Percentiles rank a stretch among this genome's conserved stretches.
Conservation (phyloP, 371 early-diverging fungal genomes). For the Zychaea mexicana region DNA sequence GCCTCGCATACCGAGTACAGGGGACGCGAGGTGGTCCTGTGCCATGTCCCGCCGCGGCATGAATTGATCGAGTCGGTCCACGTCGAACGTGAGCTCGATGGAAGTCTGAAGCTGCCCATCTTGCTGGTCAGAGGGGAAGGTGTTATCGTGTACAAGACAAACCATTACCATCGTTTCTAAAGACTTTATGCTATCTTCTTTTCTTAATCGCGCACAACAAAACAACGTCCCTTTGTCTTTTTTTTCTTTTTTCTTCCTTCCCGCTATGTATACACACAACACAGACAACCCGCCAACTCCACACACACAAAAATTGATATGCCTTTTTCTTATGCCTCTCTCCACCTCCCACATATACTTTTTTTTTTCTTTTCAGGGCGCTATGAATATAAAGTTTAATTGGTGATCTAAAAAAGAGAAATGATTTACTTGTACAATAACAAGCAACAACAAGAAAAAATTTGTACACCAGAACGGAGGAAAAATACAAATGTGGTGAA, state of each 20-base stretch:
- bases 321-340: no score
- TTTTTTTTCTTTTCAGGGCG: background rate
- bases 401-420: background rate
- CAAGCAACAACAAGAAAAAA: background rate
- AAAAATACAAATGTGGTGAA: background rate
- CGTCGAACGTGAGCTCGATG: conserved; percentile 11
- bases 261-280: background rate
- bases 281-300: background rate
- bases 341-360: no score
- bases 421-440: conserved; percentile 6
- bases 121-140: conserved; percentile 51
- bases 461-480: conserved; percentile 5
- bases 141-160: conserved; percentile 41
- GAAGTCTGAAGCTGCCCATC: conserved; percentile 34
- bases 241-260: background rate
- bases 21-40: conserved; percentile 37
- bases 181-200: conserved; percentile 29
- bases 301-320: background rate
- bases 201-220: conserved; percentile 42
- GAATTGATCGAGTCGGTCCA: conserved; percentile 18
- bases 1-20: conserved; percentile 33
- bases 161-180: conserved; percentile 40
- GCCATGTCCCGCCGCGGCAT: conserved; percentile 32
- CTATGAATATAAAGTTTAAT: background rate
- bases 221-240: conserved; percentile 2